Conservation (phyloP, 148 eudicot species). For the Rhododendron simsii region DNA sequence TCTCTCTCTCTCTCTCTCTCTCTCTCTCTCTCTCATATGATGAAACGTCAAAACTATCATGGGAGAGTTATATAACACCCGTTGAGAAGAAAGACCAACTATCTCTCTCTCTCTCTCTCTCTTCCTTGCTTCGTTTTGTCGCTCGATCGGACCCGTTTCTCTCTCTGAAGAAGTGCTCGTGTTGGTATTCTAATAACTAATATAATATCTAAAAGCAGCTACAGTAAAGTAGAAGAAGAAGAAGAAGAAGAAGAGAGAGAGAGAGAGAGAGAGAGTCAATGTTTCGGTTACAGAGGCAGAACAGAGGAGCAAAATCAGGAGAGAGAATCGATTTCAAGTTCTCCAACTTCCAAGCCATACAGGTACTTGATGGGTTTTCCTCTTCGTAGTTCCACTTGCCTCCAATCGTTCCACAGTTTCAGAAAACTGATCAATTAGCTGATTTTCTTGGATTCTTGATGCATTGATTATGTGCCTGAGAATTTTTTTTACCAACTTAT, state of each 20-base stretch:
- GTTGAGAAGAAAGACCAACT: slow-evolving; percentile 7
- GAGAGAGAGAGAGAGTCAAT: slow-evolving; percentile 16
- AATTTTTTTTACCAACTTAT: not conserved
- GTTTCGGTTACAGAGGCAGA: slow-evolving; percentile 53
- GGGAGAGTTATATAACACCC: not conserved
- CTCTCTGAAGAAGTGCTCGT: not conserved
- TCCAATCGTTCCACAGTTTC: not conserved
- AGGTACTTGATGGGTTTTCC: slow-evolving; percentile 21
- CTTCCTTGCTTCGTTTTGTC: not conserved
- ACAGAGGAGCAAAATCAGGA: slow-evolving; percentile 17
- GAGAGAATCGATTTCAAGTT: slow-evolving; percentile 54
- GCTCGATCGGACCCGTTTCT: not conserved
- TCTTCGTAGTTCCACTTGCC: not conserved
- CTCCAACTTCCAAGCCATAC: slow-evolving; percentile 50
- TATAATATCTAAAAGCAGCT: not conserved
- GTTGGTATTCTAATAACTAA: not conserved
- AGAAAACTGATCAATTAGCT: not conserved
- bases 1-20: slow-evolving; percentile 12
- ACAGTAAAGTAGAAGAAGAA: not conserved
- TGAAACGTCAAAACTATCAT: not conserved
- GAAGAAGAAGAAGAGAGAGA: not conserved
- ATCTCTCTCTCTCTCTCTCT: not conserved
- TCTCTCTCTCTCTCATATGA: not conserved
- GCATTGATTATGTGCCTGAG: not conserved
- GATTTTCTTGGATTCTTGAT: not conserved